Evolutionary conservation across 352 stramenopile genomes (phyloP).

Genomic region (Pythium brachiatum): DNA sequence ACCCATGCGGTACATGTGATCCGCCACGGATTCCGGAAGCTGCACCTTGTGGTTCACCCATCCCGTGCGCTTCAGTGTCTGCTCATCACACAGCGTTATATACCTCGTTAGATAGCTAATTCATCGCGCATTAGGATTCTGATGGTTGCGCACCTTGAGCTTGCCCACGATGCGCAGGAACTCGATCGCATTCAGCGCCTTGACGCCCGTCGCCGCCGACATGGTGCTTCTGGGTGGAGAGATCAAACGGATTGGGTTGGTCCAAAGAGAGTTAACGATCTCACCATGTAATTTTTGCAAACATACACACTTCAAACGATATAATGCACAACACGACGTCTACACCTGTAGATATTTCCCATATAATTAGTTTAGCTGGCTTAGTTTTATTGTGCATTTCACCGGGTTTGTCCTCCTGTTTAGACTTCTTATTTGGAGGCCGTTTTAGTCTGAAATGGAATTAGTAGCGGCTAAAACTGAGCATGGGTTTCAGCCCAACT

Average conservation of each 20-base stretch:
- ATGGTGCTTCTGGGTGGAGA: conserved; percentile 10
- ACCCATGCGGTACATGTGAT: conserved; percentile 93
- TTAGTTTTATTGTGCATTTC: too few species aligned
- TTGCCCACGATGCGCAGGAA: conserved; percentile 77
- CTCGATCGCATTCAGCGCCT: conserved; percentile 67
- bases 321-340: too few species aligned
- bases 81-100: conserved; percentile 2
- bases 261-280: neutral
- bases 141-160: conserved; percentile 50
- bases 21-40: conserved; percentile 89
- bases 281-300: neutral
- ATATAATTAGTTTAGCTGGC: too few species aligned
- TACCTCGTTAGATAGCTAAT: neutral
- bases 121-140: neutral
- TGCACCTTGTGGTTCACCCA: conserved; percentile 91
- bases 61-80: conserved; percentile 89
- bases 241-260: neutral
- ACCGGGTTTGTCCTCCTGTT: too few species aligned
- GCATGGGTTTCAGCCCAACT: too few species aligned
- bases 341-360: neutral
- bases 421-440: too few species aligned
- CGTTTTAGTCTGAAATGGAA: too few species aligned
- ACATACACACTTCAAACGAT: too few species aligned
- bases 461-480: too few species aligned
- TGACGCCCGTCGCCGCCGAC: conserved; percentile 54